Evolutionary conservation across 768 basidiomycete species (phyloP), one percentile per base, ranked within the genome.

Genomic region (Trametes cubensis): DNA sequence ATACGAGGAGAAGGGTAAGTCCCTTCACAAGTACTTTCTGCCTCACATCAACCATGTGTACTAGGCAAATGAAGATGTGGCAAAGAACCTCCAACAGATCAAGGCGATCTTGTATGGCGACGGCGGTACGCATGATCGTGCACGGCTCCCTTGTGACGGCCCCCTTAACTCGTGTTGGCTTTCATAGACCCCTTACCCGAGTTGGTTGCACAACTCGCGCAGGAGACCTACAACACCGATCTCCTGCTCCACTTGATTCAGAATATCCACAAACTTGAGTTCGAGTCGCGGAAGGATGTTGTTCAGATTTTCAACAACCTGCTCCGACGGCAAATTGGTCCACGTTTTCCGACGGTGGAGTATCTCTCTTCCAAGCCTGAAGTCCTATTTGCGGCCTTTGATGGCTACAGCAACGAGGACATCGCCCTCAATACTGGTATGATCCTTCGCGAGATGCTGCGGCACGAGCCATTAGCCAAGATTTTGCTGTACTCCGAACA

Each of bases 381-480:
- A 34, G 81, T 90, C 38, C 76, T 91, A 50, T 97, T 97, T 71
- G 87, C 92, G 2, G 85, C 94, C 8, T 81, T 98, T 49, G 89
- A 86, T 58, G 95, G 95, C 7, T 99, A 99, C 72, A 88, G 89
- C 77, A 95, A 97, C 69, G 93, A 98, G 73, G 96, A 98, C 63
- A 82, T 98, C 57, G 95, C 95, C 10, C 82, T 99, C 61, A 99
- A 99, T 69, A 98, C 96, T 0, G 96, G 97, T 10, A 96, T 97
- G 94, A 91, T 98, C 60, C 79, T 99, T 52, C 92, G 93, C 70
- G 97, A 98, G 78, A 98, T 98, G 92, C 77, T 99, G 66, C 83
- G 90, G 66, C 92, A 97, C 72, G 97, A 99, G 72, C 86, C 90
- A 52, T 77, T 99, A 23, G 88, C 89, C 46, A 93, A 95, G 81